Evolutionary conservation across 345 rosid genomes (phyloP).

Genomic region (Syzygium aromaticum): DNA sequence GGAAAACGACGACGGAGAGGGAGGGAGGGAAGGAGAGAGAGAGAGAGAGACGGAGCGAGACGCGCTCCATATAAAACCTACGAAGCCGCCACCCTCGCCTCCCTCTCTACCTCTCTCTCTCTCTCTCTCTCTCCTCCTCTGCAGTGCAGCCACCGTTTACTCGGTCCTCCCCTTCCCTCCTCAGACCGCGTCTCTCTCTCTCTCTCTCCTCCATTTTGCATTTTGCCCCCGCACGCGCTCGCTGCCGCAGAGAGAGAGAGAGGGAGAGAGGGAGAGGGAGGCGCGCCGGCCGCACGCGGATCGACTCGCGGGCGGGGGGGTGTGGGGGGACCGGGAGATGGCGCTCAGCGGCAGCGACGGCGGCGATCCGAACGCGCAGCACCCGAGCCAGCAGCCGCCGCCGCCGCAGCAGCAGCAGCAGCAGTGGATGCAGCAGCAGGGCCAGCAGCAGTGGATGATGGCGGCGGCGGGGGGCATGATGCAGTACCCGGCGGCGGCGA

Average conservation of each 20-base stretch:
- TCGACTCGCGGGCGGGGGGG: neutral
- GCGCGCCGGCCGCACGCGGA: neutral
- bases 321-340: neutral
- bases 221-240: neutral
- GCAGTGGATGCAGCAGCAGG: constrained; percentile 15
- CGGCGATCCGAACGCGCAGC: constrained; percentile 33
- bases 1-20: neutral
- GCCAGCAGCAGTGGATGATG: constrained; percentile 42
- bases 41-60: neutral
- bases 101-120: neutral
- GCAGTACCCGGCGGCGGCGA: constrained; percentile 86
- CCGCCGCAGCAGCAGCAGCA: neutral
- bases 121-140: neutral
- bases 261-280: neutral
- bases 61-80: neutral
- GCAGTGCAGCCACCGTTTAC: neutral
- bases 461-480: constrained; percentile 21
- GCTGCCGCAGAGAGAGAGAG: neutral
- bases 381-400: constrained; percentile 5
- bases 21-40: constrained; percentile 2
- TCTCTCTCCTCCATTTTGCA: neutral
- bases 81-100: neutral
- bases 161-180: neutral
- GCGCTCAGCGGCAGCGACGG: constrained; percentile 19
- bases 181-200: neutral